A percentile compares a stretch with the other conserved stretches of the same genome.
Conservation (phyloP, 371 early-diverging fungal species). For the Rhizopus microsporus region DNA sequence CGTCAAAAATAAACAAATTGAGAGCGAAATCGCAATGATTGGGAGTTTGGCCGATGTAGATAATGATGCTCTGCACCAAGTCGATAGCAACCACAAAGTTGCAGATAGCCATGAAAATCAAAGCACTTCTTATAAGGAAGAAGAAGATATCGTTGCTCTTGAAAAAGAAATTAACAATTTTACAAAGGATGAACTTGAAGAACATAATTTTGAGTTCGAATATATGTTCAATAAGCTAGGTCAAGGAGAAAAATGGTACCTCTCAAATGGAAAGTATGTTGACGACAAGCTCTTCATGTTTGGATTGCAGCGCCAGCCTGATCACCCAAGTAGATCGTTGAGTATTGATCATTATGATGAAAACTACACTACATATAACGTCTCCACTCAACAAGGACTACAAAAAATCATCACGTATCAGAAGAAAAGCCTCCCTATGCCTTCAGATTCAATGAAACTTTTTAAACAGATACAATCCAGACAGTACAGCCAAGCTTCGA, state of each 20-base stretch:
- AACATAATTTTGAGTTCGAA: constrained; percentile 3
- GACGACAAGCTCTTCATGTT: constrained; percentile 6
- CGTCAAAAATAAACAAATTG: constrained; percentile 12
- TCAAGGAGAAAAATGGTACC: constrained; percentile 5
- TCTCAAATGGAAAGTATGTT: constrained; percentile 5
- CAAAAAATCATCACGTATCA: constrained; percentile 4
- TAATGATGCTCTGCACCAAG: too few relatives aligned
- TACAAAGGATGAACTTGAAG: background rate
- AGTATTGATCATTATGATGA: constrained; percentile 10
- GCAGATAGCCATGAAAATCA: too few relatives aligned
- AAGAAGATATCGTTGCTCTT: too few relatives aligned
- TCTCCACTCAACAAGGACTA: constrained; percentile 11
- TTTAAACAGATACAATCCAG: constrained; percentile 7
- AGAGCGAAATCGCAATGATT: constrained; percentile 7
- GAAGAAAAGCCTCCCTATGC: constrained; percentile 2
- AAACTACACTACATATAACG: constrained; percentile 10
- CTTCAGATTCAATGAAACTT: constrained; percentile 6
- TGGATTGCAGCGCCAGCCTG: constrained; percentile 6
- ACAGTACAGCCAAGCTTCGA: constrained; percentile 9
- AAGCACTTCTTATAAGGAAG: too few relatives aligned
- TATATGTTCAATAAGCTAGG: constrained; percentile 4
- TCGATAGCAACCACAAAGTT: too few relatives aligned
- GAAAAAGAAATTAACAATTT: too few relatives aligned
- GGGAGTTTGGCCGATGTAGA: too few relatives aligned
- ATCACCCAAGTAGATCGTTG: constrained; percentile 7